Evolutionary conservation across 2,329 filamentous ascomycete species (phyloP), one percentile per base, ranked within the genome.

Genomic region (Penicillium palitans): DNA sequence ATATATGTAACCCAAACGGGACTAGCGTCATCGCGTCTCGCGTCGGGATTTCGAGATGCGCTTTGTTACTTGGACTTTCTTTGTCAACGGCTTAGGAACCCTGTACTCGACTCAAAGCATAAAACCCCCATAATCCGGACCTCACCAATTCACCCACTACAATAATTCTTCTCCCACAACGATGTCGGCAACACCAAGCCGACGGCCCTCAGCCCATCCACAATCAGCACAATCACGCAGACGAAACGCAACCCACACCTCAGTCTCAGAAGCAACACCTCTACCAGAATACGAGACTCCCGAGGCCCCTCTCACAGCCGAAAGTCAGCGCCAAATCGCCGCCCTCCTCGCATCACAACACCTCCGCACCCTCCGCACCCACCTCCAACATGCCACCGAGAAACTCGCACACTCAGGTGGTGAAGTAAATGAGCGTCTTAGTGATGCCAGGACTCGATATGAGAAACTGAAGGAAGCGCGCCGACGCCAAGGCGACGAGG

Each of bases 341-440:
- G 61, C 71, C 0, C 70, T 88, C 4, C 68, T 78, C 7, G 69
- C 76, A 19, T 73, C 72, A 4, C 71, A 77, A 10, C 72, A 77
- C 19, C 68, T 82, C 9, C 65, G 69, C 1, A 74, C 76, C 19
- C 72, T 87, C 1, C 79, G 80, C 41, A 75, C 75, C 2, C 79
- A 84, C 44, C 71, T 85, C 25, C 71, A 75, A 24, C 69, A 77
- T 29, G 82, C 83, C 0, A 74, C 76, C 2, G 68, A 74, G 1
- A 72, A 75, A n/a, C 69, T 89, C 6, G 80, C 77, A 2, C 72
- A 78, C 6, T 74, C 77, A 2, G 84, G 81, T 0, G 81, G 76
- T 2, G 78, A 80, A n/a, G 77, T 84, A 39, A 86, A 87, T 57
- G 85, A 87, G 57, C 78, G 78, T 13, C 67, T 85, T 3, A 65